These are phyloP conservation scores for Fusarium fujikuroi DNA, from an alignment of 2,329 filamentous ascomycete species.

Conservation along the genomic window DNA sequence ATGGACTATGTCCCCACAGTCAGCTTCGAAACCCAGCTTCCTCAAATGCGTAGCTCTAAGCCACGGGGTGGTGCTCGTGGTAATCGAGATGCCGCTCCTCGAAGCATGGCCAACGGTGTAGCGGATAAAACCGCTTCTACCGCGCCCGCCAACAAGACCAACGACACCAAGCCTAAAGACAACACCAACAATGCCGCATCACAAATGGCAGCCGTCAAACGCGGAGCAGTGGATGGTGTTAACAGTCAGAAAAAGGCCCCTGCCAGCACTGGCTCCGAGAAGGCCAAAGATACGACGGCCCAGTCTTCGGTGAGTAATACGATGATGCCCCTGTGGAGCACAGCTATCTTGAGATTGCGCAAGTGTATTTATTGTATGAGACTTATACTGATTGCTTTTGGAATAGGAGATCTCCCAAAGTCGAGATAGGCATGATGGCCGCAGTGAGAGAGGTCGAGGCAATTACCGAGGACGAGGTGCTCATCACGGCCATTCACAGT, in stretches of 20 bases:
- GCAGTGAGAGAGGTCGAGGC: constrained; percentile 56
- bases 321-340: not conserved
- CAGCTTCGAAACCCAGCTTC: constrained; percentile 85
- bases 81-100: constrained; percentile 50
- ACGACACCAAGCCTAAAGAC: constrained; percentile 52
- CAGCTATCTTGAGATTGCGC: not conserved
- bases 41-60: constrained; percentile 61
- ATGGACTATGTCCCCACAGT: constrained; percentile 86
- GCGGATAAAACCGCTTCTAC: constrained; percentile 52
- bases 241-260: constrained; percentile 57
- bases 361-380: not conserved
- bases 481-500: constrained; percentile 53
- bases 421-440: constrained; percentile 51
- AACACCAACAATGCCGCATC: constrained; percentile 52
- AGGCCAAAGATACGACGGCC: constrained; percentile 54
- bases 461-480: constrained; percentile 59
- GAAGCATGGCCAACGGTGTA: constrained; percentile 50
- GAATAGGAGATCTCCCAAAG: constrained; percentile 44
- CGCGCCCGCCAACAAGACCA: constrained; percentile 46
- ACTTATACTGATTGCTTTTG: constrained; percentile 10
- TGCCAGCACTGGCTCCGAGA: constrained; percentile 49
- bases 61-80: constrained; percentile 61
- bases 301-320: constrained; percentile 53
- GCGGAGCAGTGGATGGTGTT: constrained; percentile 55
- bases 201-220: constrained; percentile 55